These are phyloP conservation scores for Phlebopus sp. DNA, from an alignment of 1,284 basidiomycete species.

Conservation along the genomic window DNA sequence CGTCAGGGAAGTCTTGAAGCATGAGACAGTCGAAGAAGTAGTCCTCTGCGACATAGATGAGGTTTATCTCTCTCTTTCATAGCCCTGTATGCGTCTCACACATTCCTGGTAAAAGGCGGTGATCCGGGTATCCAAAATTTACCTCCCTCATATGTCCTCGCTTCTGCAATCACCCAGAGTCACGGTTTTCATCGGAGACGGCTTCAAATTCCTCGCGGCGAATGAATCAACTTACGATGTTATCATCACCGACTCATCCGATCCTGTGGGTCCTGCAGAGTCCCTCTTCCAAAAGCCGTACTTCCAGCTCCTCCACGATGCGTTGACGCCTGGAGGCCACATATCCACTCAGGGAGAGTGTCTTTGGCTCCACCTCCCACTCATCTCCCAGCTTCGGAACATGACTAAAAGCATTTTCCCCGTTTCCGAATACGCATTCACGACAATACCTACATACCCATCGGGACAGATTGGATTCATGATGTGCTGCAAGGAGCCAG, in stretches of 20 bases:
- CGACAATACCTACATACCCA: slow-evolving; percentile 97
- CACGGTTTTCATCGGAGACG: slow-evolving; percentile 90
- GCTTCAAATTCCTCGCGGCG: slow-evolving; percentile 94
- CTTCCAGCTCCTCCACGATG: slow-evolving; percentile 91
- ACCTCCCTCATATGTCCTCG: slow-evolving; percentile 91
- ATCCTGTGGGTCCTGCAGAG: slow-evolving; percentile 95
- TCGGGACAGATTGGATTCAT: slow-evolving; percentile 97
- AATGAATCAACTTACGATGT: slow-evolving; percentile 93
- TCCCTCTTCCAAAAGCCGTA: slow-evolving; percentile 97
- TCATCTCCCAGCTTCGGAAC: slow-evolving; percentile 79
- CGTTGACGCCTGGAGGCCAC: slow-evolving; percentile 87
- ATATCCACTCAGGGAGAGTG: slow-evolving; percentile 98
- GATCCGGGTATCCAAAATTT: slow-evolving; percentile 90
- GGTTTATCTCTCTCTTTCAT: slow-evolving; percentile 39
- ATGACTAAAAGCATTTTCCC: slow-evolving; percentile 82
- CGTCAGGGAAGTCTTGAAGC: slow-evolving; percentile 96
- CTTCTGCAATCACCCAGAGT: slow-evolving; percentile 86
- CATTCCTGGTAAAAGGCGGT: slow-evolving; percentile 63
- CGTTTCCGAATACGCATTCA: slow-evolving; percentile 89
- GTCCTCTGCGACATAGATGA: slow-evolving; percentile 99
- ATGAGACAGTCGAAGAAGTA: slow-evolving; percentile 87
- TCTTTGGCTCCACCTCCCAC: slow-evolving; percentile 90
- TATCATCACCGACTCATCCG: slow-evolving; percentile 98
- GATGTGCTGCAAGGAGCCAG: slow-evolving; percentile 80
- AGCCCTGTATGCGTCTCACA: neutral